phyloP scores from a whole-genome alignment of 176 grass and related monocot species.

The Saccharum spontaneum region DNA sequence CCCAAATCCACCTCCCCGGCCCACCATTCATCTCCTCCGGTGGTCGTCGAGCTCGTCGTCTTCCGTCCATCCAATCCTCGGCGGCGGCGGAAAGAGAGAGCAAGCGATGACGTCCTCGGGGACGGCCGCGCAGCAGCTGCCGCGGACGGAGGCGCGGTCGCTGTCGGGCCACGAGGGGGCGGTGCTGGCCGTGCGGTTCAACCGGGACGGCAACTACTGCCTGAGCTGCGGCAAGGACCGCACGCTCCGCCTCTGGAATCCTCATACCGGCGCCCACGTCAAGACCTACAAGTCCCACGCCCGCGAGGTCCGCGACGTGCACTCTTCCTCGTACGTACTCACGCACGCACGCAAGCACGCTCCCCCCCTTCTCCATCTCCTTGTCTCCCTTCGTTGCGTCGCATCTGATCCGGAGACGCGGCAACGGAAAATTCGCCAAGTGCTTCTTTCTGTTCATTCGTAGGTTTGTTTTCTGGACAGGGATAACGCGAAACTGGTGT shows the following conservation, averaged over 20 bases:
- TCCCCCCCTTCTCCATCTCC: background rate
- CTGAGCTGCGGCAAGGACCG: conserved; percentile 97
- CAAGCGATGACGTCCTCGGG: conserved; percentile 38
- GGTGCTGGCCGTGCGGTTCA: conserved; percentile 90
- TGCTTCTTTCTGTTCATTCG: background rate
- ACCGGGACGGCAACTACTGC: conserved; percentile 91
- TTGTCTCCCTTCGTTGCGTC: background rate
- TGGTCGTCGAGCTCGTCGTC: background rate
- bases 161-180: conserved; percentile 85
- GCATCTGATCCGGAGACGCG: conserved; percentile 9
- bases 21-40: background rate
- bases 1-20: background rate
- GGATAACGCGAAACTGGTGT: conserved; percentile 89
- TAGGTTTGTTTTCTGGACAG: conserved; percentile 33
- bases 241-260: conserved; percentile 92
- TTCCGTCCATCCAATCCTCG: background rate
- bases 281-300: conserved; percentile 93
- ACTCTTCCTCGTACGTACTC: conserved; percentile 62
- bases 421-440: background rate
- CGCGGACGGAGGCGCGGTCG: conserved; percentile 42
- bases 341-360: background rate
- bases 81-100: background rate
- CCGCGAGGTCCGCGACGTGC: conserved; percentile 93
- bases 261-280: conserved; percentile 81
- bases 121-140: conserved; percentile 43